Evolutionary conservation across 1,284 basidiomycete genomes (phyloP), one percentile per base, ranked within the genome.

Genomic region (Athelia psychrophila): DNA sequence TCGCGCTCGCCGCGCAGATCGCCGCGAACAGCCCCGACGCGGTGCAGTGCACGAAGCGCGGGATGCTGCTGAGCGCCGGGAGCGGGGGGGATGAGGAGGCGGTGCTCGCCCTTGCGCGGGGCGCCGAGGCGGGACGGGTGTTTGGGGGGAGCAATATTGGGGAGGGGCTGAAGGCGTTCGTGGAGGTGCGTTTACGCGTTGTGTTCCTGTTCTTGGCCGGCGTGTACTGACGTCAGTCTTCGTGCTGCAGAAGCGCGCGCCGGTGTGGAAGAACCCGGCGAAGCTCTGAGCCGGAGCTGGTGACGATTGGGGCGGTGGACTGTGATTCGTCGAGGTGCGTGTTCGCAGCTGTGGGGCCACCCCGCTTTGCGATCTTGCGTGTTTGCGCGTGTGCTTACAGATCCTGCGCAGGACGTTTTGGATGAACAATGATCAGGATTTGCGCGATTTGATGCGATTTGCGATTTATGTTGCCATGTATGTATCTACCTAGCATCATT

Each of bases 21-120:
- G 72, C 71, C 16, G 63, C 67, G 18, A 89, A 89, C 62, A 92
- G 89, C 3, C 92, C 93, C 0, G 91, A 94, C 64, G 79, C 91
- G 0, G 84, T 94, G 1, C 84, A 88, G 57, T 79, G 83, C 47
- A 88, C 90, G 9, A 95, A 94, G 65, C 75, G 79, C 18, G 86
- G 77, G 0, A 69, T 92, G 15, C 53, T 88, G 19, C 64, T 87
- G 2, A 69, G 81, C 4, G 77, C 82, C 51, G 71, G 75, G 40
- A 9, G n/a, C 8, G 76, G 76, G 16, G 76, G 78, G 49, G 70
- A 83, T 40, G 79, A 86, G 27, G 77, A 82, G 22, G 77, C 79
- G 0, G 76, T 84, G 2, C 54, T 71, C 3, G 69, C 71, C 0
- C 84, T 85, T 51, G 64, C 78, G 8, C 66, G 72, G 55, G 77